Percentiles rank a stretch among this genome's conserved stretches.
These are phyloP conservation scores for Carex scoparia DNA, from an alignment of 176 grass and related monocot genomes.

Conservation along the genomic window DNA sequence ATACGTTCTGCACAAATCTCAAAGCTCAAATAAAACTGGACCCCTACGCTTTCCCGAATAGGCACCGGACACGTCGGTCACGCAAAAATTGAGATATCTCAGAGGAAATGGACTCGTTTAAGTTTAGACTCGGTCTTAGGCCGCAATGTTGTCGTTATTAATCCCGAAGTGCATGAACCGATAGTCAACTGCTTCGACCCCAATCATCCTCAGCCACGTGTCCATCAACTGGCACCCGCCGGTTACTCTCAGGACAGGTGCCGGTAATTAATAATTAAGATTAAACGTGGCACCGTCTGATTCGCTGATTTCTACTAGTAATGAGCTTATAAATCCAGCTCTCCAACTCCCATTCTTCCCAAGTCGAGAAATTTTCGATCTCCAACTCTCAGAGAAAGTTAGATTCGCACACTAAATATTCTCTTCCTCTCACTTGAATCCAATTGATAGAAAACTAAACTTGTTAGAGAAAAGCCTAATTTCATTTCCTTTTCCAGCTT, in stretches of 20 bases:
- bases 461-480: not conserved
- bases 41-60: no score
- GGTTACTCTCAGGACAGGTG: constrained; percentile 22
- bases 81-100: no score
- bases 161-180: constrained; percentile 31
- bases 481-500: constrained; percentile 7
- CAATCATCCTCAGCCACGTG: constrained; percentile 22
- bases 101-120: not conserved
- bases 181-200: constrained; percentile 29
- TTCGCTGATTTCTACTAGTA: constrained; percentile 12
- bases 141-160: not conserved
- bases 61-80: no score
- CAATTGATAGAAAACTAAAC: not conserved
- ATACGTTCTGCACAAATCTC: no score
- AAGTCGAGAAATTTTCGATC: not conserved
- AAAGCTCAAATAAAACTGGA: no score
- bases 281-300: constrained; percentile 8
- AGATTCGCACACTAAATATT: not conserved
- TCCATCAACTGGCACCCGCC: constrained; percentile 45
- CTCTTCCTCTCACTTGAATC: not conserved
- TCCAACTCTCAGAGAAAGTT: not conserved
- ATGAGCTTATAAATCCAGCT: constrained; percentile 43
- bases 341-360: constrained; percentile 29
- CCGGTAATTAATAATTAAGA: not conserved
- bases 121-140: constrained; percentile 13